Conservation (phyloP, 2,329 filamentous ascomycete species). For the Elsinoe australis region DNA sequence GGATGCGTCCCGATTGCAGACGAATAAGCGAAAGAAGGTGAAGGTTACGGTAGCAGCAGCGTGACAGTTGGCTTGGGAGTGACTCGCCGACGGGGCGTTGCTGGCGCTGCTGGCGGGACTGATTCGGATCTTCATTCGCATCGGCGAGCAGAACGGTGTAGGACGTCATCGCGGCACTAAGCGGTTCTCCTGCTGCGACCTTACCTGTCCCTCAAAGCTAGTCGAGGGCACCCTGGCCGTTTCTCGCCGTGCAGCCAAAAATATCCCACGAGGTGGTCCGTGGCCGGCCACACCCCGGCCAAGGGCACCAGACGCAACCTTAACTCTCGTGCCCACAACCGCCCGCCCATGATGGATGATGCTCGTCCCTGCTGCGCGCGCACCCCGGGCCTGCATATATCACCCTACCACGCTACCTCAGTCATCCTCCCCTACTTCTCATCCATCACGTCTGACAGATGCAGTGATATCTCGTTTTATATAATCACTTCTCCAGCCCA, state of each 20-base stretch:
- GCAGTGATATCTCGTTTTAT: constrained; percentile 15
- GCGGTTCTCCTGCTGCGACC: not conserved
- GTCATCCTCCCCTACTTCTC: constrained; percentile 1
- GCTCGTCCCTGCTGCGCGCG: constrained; percentile 8
- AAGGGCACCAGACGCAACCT: constrained; percentile 7
- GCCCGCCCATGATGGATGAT: too few species aligned
- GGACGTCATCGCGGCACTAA: constrained; percentile 6
- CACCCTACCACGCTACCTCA: constrained; percentile 14
- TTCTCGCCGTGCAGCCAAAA: constrained; percentile 10
- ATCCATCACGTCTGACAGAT: constrained; percentile 10
- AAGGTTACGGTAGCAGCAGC: too few species aligned
- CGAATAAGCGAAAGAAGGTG: too few species aligned
- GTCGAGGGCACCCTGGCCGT: not conserved
- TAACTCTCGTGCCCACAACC: constrained; percentile 6
- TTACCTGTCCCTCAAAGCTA: not conserved
- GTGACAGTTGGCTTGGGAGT: constrained; percentile 9
- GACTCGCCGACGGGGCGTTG: constrained; percentile 13
- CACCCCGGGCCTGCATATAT: constrained; percentile 16
- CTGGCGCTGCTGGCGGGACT: not conserved
- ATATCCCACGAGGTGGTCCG: constrained; percentile 14
- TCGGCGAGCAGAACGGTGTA: not conserved
- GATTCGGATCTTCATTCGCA: not conserved
- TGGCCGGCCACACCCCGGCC: constrained; percentile 1
- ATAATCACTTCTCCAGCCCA: constrained; percentile 16
- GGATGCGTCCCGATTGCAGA: too few species aligned